phyloP scores from a whole-genome alignment of 164 flowering plant species.

The Kalanchoe fedtschenkoi region DNA sequence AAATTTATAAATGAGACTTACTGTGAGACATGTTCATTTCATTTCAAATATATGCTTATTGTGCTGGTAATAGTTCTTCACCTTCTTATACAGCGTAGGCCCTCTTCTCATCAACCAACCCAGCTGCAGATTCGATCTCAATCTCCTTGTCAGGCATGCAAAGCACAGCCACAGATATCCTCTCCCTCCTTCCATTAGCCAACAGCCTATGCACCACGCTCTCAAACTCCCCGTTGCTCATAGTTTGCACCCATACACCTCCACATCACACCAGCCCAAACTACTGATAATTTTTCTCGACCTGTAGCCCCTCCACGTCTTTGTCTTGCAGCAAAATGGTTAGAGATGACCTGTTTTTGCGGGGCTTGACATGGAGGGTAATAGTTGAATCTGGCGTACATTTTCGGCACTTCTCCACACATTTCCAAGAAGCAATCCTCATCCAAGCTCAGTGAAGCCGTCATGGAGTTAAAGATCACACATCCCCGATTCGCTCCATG shows the following conservation, averaged over 20 bases:
- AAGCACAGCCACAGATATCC: constrained; percentile 28
- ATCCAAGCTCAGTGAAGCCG: constrained; percentile 20
- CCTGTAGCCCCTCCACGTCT: constrained; percentile 34
- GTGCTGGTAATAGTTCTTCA: constrained; percentile 30
- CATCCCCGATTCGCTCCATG: constrained; percentile 6
- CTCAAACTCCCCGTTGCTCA: constrained; percentile 46
- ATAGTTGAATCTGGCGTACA: constrained; percentile 24
- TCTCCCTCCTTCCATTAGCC: constrained; percentile 26
- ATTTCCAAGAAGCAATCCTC: constrained; percentile 20
- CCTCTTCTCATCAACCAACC: constrained; percentile 22
- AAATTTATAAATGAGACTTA: too few relatives aligned
- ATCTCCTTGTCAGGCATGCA: constrained; percentile 13
- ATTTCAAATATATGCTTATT: too few relatives aligned
- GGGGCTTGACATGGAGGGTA: constrained; percentile 38
- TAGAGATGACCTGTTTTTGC: constrained; percentile 23
- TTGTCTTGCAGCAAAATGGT: constrained; percentile 28
- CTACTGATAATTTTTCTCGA: constrained; percentile 24
- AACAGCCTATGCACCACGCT: constrained; percentile 35
- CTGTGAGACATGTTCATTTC: too few relatives aligned
- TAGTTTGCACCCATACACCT: constrained; percentile 28
- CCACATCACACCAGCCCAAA: constrained; percentile 10
- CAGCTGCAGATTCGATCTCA: constrained; percentile 23
- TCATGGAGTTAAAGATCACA: constrained; percentile 22
- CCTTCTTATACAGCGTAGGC: constrained; percentile 30
- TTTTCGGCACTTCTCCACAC: constrained; percentile 13